phyloP scores from a whole-genome alignment of 2,329 filamentous ascomycete species.

The Mycocentrospora acerina region DNA sequence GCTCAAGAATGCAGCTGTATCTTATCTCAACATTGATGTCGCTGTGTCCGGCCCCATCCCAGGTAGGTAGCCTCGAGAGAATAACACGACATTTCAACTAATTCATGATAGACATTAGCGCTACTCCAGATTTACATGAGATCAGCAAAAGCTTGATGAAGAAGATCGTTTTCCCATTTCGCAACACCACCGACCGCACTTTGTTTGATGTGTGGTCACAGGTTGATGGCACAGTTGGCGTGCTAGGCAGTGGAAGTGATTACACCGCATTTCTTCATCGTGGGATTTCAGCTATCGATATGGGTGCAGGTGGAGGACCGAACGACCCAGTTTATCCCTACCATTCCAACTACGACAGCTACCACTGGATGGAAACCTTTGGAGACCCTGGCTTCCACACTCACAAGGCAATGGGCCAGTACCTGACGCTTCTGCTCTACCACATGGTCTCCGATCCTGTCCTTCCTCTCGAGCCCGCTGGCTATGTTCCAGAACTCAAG shows the following conservation, averaged over 20 bases:
- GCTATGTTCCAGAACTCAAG: constrained; percentile 42
- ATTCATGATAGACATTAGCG: constrained; percentile 40
- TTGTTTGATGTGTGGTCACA: constrained; percentile 50
- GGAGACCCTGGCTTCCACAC: constrained; percentile 54
- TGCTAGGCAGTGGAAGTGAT: constrained; percentile 50
- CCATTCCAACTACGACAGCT: constrained; percentile 51
- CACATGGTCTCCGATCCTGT: constrained; percentile 43
- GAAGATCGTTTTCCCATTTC: constrained; percentile 46
- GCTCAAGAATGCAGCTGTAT: constrained; percentile 47
- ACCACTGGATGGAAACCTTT: constrained; percentile 55
- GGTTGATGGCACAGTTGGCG: constrained; percentile 41
- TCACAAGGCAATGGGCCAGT: constrained; percentile 54
- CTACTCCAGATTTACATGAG: constrained; percentile 45
- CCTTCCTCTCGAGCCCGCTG: constrained; percentile 43
- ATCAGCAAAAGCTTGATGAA: constrained; percentile 41
- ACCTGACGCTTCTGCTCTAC: constrained; percentile 46
- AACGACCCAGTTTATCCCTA: constrained; percentile 51
- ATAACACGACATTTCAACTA: no score
- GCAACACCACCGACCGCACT: constrained; percentile 41
- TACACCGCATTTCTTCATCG: constrained; percentile 52
- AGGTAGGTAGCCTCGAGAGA: no score
- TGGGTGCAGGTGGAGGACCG: constrained; percentile 43
- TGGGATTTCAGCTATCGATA: constrained; percentile 47
- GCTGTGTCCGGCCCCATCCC: constrained; percentile 49
- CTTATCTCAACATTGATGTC: constrained; percentile 56